Base-by-base conservation (phyloP, 2,329 filamentous ascomycete genomes). In the Fusarium austroafricanum region DNA sequence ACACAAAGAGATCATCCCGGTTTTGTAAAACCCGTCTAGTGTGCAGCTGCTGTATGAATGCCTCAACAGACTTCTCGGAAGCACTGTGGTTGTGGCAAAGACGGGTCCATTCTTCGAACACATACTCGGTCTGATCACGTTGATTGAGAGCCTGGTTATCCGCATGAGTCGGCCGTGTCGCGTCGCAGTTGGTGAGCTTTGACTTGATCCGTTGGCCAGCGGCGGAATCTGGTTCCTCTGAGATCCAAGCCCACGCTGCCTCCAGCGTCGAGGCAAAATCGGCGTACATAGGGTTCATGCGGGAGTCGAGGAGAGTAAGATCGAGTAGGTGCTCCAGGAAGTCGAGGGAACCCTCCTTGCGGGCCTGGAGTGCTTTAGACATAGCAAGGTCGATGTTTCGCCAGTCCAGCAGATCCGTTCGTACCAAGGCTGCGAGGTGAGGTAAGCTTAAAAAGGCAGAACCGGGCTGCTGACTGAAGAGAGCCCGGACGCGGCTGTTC, bases 101-200 rank as follows among this genome's bases (percentile, higher is more conserved):
- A 61, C 91, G 89, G 28, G 95, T 87, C 96, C 96, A 99, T 80
- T 99, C 96, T 42, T 95, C 94, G 74, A 99, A 97, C 20, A 97
- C 86, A 76, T 99, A 98, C 72, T 96, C 93, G 80, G 97, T 89
- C 77, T 97, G 93, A 65, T 97, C 93, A 65, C 90, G 88, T 70
- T 90, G 90, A 15, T 31, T 87, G 83, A 38, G 81, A 78, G 38
- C 55, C 31, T 74, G 71, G 49, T 88, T 85, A 57, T 90, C 87
- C 21, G 78, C 68, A 84, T 64, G 76, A 65, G 76, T 67, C 10
- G 80, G 76, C 37, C 80, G 79, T 5, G 79, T 70, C 8, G 83
- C 70, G 3, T 79, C 78, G 5, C 83, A 80, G 40, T 80, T 78
- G 39, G 82, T 69, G 18, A 81, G 86, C 80, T 82, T 93, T 77